Conservation (phyloP, 306 rosid species). For the Castanea sativa region DNA sequence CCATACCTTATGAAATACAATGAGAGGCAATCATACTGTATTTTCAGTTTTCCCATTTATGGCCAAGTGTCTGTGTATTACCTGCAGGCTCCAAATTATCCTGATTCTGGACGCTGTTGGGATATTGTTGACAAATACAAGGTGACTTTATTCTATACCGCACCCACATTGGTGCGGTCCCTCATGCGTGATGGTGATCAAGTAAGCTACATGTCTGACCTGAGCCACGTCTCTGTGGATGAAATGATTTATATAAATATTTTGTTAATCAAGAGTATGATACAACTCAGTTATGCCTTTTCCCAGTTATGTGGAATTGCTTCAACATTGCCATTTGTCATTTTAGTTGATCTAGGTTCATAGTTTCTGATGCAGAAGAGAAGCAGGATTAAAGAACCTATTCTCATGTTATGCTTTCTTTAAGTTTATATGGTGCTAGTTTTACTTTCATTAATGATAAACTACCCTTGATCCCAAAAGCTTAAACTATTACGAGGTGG, state of each 20-base stretch:
- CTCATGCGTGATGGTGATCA: constrained; percentile 92
- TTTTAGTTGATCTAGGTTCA: not conserved
- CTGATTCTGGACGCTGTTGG: constrained; percentile 94
- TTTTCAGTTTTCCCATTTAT: constrained; percentile 3
- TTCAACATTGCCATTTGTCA: not conserved
- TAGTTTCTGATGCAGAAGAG: constrained; percentile 1
- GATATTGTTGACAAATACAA: constrained; percentile 95
- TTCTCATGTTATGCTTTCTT: not conserved
- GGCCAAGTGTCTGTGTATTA: constrained; percentile 2
- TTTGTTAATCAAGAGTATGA: not conserved
- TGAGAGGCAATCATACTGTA: not conserved
- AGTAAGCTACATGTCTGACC: constrained; percentile 41
- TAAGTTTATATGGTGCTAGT: not conserved
- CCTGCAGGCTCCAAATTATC: constrained; percentile 94
- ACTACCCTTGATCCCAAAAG: too few relatives aligned
- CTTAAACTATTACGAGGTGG: too few relatives aligned
- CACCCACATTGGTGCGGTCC: constrained; percentile 97
- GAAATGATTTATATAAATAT: constrained; percentile 11
- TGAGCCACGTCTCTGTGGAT: constrained; percentile 1
- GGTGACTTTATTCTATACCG: constrained; percentile 90
- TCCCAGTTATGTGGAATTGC: not conserved
- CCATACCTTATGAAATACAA: not conserved
- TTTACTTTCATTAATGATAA: not conserved
- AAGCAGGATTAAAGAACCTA: not conserved
- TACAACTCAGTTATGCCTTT: not conserved